Conservation (phyloP, 2,329 filamentous ascomycete genomes). For the Cercospora nicotianae region DNA sequence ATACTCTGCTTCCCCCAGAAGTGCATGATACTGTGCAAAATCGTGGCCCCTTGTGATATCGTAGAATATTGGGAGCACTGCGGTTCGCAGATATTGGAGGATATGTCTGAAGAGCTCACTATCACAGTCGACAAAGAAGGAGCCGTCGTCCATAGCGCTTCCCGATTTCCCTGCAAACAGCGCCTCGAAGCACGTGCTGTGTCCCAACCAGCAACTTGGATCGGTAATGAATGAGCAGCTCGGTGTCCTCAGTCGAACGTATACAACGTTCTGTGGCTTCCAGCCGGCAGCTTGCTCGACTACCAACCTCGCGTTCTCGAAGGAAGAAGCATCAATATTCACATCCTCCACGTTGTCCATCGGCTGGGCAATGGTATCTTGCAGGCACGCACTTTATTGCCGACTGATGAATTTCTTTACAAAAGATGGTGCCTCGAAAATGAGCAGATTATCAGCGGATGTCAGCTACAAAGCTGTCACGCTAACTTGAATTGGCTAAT, state of each 20-base stretch:
- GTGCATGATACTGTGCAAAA: slow-evolving; percentile 6
- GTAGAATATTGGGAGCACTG: neutral
- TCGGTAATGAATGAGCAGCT: neutral
- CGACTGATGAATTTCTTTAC: too few relatives aligned
- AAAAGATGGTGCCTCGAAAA: too few relatives aligned
- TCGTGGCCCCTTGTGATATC: slow-evolving; percentile 2
- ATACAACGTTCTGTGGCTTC: neutral
- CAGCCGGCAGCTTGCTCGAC: neutral
- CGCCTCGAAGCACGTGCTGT: neutral
- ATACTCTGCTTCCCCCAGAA: slow-evolving; percentile 9
- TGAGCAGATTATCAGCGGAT: too few relatives aligned
- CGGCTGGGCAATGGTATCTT: neutral
- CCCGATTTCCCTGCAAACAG: neutral
- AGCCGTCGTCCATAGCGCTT: neutral
- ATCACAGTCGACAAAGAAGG: neutral
- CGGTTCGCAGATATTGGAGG: neutral
- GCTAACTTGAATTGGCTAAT: too few relatives aligned
- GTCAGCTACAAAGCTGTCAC: too few relatives aligned
- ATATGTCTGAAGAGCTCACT: neutral
- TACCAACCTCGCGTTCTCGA: neutral
- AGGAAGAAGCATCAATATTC: neutral
- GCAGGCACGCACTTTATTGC: neutral
- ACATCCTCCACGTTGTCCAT: neutral
- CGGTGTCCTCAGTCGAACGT: neutral
- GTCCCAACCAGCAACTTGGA: neutral